These are phyloP conservation scores for Sclerotinia minor DNA, from an alignment of 2,329 filamentous ascomycete genomes.

Conservation along the genomic window DNA sequence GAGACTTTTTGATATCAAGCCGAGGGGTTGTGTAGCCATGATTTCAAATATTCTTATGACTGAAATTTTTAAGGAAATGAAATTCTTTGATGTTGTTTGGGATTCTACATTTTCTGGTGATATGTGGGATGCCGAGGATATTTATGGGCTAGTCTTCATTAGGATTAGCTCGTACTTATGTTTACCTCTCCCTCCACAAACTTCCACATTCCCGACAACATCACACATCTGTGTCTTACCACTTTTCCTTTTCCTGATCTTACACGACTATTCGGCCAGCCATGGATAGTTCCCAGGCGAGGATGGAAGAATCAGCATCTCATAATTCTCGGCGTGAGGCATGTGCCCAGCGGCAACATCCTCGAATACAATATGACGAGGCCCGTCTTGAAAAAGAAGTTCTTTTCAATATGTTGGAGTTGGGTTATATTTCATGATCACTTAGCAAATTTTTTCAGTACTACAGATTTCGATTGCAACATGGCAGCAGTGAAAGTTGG, in stretches of 20 bases:
- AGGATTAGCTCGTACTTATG: background rate
- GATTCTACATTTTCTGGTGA: background rate
- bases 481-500: conserved; percentile 1
- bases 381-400: background rate
- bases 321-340: background rate
- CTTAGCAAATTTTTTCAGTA: background rate
- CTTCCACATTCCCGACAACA: background rate
- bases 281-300: background rate
- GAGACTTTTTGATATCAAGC: background rate
- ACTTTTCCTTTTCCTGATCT: background rate
- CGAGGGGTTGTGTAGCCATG: background rate
- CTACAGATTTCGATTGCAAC: background rate
- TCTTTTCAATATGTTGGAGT: background rate
- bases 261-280: background rate
- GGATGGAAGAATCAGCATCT: background rate
- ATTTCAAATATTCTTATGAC: background rate
- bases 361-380: conserved; percentile 5
- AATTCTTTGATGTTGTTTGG: background rate
- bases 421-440: background rate
- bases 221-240: background rate
- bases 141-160: background rate
- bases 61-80: background rate
- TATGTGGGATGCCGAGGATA: conserved; percentile 16
- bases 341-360: background rate
- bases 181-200: background rate